Percentiles rank a stretch among this genome's conserved stretches.
Conservation (phyloP, 805 yeast genomes). For the Metschnikowia shivogae region DNA sequence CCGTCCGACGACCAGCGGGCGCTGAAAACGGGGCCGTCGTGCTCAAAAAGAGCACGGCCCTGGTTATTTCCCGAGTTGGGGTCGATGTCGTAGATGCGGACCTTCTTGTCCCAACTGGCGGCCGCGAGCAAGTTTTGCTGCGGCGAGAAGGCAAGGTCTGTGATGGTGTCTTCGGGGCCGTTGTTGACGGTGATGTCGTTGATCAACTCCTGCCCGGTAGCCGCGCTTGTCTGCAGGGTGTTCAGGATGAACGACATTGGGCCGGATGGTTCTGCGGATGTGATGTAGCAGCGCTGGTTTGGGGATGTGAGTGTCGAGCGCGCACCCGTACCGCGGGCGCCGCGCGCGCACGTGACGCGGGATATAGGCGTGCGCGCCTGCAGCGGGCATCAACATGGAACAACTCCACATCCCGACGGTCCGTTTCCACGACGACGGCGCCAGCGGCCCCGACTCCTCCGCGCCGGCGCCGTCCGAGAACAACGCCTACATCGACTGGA, state of each 20-base stretch:
- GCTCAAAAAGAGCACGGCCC: conserved; percentile 86
- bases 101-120: conserved; percentile 93
- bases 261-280: too few species aligned
- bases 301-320: too few species aligned
- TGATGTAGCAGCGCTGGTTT: background rate
- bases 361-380: too few species aligned
- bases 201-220: conserved; percentile 55
- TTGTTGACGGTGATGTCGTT: conserved; percentile 68
- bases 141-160: conserved; percentile 82
- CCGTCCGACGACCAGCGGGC: conserved; percentile 88
- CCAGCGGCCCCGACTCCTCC: too few species aligned
- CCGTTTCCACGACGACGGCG: too few species aligned
- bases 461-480: conserved; percentile 27
- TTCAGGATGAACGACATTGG: conserved; percentile 37
- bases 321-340: too few species aligned
- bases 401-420: too few species aligned
- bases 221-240: conserved; percentile 35
- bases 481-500: conserved; percentile 51
- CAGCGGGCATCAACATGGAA: too few species aligned
- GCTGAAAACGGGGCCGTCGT: conserved; percentile 80
- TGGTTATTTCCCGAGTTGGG: conserved; percentile 70
- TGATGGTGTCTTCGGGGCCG: conserved; percentile 89
- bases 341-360: too few species aligned
- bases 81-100: conserved; percentile 82
- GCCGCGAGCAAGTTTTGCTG: conserved; percentile 77